Evolutionary conservation across 805 yeast genomes (phyloP), one percentile per base, ranked within the genome.

Genomic region (Saccharomyces paradoxus): DNA sequence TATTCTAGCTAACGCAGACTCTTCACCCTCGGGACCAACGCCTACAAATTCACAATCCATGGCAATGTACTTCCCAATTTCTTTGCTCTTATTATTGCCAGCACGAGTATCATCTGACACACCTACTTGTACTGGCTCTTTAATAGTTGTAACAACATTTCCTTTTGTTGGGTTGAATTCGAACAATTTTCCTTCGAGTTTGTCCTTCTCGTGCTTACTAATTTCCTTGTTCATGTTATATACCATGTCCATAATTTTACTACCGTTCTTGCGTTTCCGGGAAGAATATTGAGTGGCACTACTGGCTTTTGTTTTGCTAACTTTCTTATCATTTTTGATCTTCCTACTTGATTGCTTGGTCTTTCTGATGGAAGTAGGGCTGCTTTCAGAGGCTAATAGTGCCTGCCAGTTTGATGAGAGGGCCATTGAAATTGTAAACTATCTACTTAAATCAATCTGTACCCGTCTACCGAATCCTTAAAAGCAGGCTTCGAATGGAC

Each of bases 21-120:
- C 81, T 9, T 66, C 56, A 5, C 95, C 95, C 9, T 82, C 84
- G 4, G 79, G 80, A 0, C 96, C 97, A 1, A 87, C 84, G 10
- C 97, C 97, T 1, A 91, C 97, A 74, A 91, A 90, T 63, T 91
- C 98, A 73, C 97, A 90, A 70, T 91, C 98, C 57, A 91, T 81
- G 1, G 96, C 89, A 1, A 90, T 56, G 60, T 79, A 90, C 62
- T 80, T 86, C 1, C 97, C 97, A 0, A 82, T 73, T 48, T 78
- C 77, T 51, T 67, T 71, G 55, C 77, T 72, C 46, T 63, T 65
- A 6, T 53, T 49, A 28, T 50, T 53, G 28, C 50, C 46, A 12
- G 14, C 27, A 7, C 51, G 48, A 3, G 47, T 37, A 14, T 22
- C 49, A 13, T 50, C 37, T 46, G 3, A 48, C n/a, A 32, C 28